Conservation (phyloP, 352 stramenopile genomes). For the Aphanomyces astaci region DNA sequence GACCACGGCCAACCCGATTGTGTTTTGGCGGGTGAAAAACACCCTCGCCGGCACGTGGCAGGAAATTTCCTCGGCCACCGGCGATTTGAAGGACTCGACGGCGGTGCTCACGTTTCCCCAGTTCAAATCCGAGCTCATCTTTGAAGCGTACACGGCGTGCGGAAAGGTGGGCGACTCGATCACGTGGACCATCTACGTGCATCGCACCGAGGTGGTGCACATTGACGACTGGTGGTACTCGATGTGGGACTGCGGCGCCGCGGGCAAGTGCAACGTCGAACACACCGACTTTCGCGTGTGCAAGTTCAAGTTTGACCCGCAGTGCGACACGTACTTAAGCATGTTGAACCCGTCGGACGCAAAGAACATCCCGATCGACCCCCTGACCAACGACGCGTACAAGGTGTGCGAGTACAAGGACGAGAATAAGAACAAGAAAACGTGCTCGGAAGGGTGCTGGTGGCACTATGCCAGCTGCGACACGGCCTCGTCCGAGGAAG, state of each 20-base stretch:
- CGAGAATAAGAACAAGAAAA: not conserved
- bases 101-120: not conserved
- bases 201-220: not conserved
- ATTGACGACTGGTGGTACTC: constrained; percentile 9
- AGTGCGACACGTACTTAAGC: not conserved
- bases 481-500: not conserved
- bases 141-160: constrained; percentile 1
- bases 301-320: constrained; percentile 1
- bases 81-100: not conserved
- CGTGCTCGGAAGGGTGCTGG: not conserved
- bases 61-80: not conserved
- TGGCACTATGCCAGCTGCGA: not conserved
- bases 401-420: not conserved
- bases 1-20: not conserved
- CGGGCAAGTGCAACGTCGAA: not conserved
- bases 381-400: not conserved
- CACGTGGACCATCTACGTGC: constrained; percentile 1
- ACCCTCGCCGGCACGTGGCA: not conserved
- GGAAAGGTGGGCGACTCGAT: not conserved
- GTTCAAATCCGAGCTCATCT: not conserved
- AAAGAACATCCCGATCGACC: not conserved
- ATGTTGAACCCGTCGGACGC: not conserved
- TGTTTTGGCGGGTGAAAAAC: constrained; percentile 5
- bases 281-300: not conserved
- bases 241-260: constrained; percentile 2